phyloP scores from a whole-genome alignment of 2,329 filamentous ascomycete genomes.

The Peltaster fructicola region DNA sequence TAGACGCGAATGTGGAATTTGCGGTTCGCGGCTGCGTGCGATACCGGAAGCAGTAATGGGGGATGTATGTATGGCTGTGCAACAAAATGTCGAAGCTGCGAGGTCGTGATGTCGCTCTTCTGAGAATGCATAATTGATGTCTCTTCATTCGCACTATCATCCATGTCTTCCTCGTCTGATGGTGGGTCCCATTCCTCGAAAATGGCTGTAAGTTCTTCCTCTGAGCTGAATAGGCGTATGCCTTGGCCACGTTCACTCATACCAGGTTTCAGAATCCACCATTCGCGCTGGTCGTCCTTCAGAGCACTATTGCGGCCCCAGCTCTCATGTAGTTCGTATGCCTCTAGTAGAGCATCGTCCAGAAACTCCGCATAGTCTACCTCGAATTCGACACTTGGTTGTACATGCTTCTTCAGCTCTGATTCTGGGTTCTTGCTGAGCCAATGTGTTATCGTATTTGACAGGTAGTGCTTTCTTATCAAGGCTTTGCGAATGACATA shows the following conservation, averaged over 20 bases:
- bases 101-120: constrained; percentile 52
- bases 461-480: constrained; percentile 89
- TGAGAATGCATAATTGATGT: constrained; percentile 16
- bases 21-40: constrained; percentile 36
- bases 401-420: constrained; percentile 51
- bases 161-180: constrained; percentile 46
- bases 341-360: constrained; percentile 76
- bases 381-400: constrained; percentile 71
- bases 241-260: constrained; percentile 96
- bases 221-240: constrained; percentile 72
- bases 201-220: constrained; percentile 66
- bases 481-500: constrained; percentile 93
- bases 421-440: constrained; percentile 63
- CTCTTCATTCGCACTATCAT: constrained; percentile 19
- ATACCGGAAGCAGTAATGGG: constrained; percentile 47
- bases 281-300: constrained; percentile 35
- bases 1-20: constrained; percentile 96
- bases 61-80: constrained; percentile 89
- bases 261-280: constrained; percentile 96
- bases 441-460: constrained; percentile 70
- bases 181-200: constrained; percentile 85
- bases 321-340: constrained; percentile 65
- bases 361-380: constrained; percentile 94
- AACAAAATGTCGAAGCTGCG: constrained; percentile 87
- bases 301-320: constrained; percentile 46